Evolutionary conservation across 208 protist species (phyloP).

Genomic region (Crithidia sp.): DNA sequence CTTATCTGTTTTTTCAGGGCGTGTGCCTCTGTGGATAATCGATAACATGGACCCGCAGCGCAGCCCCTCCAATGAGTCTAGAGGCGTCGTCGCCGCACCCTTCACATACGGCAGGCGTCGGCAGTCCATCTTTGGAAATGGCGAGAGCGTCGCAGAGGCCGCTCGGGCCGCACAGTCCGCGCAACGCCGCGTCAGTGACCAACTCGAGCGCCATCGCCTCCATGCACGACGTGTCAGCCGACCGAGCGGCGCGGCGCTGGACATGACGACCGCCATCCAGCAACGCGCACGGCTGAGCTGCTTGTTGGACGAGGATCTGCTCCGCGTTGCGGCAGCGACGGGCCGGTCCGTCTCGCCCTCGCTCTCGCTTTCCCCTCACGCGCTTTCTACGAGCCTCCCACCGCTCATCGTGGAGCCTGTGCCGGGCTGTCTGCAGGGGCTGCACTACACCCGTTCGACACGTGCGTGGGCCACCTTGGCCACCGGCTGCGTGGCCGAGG

Average conservation of each 20-base stretch:
- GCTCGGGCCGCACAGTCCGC: background rate
- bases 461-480: conserved; percentile 53
- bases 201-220: background rate
- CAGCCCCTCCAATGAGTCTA: background rate
- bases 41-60: background rate
- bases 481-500: conserved; percentile 57
- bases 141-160: conserved; percentile 3
- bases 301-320: conserved; percentile 2
- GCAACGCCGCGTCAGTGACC: background rate
- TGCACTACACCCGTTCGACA: conserved; percentile 32
- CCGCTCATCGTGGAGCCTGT: conserved; percentile 18
- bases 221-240: conserved; percentile 1
- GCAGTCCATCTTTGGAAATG: conserved; percentile 2
- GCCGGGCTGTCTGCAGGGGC: conserved; percentile 7
- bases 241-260: background rate
- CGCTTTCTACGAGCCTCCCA: background rate
- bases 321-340: background rate
- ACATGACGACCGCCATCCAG: conserved; percentile 10
- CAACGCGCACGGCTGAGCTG: conserved; percentile 1
- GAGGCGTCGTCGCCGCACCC: conserved; percentile 1
- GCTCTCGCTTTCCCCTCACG: background rate
- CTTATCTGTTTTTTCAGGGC: conserved; percentile 2
- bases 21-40: background rate
- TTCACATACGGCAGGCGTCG: conserved; percentile 25
- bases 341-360: background rate